A percentile compares a stretch with the other conserved stretches of the same genome.
Conservation (phyloP, 2,329 filamentous ascomycete genomes). For the Magnaporthiopsis incrustans region DNA sequence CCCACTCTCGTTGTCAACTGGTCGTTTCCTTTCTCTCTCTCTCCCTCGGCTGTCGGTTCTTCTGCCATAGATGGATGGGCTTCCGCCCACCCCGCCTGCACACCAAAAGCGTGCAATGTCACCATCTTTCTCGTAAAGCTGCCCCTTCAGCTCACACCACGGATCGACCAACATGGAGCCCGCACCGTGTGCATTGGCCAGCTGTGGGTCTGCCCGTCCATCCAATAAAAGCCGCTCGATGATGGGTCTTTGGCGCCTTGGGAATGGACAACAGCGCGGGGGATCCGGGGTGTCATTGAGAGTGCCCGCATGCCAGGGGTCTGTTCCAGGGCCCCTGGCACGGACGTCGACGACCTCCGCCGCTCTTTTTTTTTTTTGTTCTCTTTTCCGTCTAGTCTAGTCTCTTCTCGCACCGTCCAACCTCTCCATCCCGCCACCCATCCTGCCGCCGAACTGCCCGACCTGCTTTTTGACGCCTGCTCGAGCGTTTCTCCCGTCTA, state of each 20-base stretch:
- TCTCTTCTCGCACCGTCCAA: not conserved
- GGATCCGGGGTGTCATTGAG: not conserved
- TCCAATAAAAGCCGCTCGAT: not conserved
- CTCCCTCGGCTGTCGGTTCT: not conserved
- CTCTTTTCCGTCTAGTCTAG: fast-evolving
- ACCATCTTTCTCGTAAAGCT: not conserved
- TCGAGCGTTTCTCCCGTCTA: not conserved
- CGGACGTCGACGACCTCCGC: not conserved
- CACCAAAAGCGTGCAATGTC: not conserved
- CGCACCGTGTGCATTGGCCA: not conserved
- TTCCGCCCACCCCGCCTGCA: too few species aligned
- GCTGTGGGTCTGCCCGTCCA: too few species aligned
- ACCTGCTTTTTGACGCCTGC: not conserved
- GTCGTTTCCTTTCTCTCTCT: not conserved
- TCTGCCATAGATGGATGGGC: too few species aligned
- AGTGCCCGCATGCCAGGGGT: too few species aligned
- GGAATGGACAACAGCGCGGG: too few species aligned
- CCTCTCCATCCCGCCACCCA: too few species aligned
- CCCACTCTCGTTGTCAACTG: not conserved
- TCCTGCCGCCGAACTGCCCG: too few species aligned
- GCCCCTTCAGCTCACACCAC: not conserved
- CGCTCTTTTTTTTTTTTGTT: not conserved
- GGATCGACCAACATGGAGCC: not conserved
- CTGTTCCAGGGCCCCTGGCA: not conserved
- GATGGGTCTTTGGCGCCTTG: not conserved